phyloP scores from a whole-genome alignment of 78 protist species.

The Tieghemostelium lacteum region DNA sequence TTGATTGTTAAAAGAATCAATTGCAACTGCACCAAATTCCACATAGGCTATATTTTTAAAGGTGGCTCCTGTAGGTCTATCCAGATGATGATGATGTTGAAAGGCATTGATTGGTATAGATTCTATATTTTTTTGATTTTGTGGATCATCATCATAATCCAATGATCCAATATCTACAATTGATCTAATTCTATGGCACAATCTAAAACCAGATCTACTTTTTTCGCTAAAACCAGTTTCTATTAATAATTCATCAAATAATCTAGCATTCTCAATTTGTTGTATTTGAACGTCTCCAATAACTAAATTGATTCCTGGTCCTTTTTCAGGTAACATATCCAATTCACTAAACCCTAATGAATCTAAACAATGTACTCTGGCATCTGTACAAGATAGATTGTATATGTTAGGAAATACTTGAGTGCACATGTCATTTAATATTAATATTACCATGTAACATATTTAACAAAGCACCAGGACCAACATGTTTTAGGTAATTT shows the following conservation, averaged over 20 bases:
- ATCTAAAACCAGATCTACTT: constrained; percentile 33
- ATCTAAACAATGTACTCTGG: constrained; percentile 49
- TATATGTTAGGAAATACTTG: background rate
- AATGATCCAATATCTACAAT: constrained; percentile 19
- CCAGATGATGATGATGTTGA: background rate
- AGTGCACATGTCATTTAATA: background rate
- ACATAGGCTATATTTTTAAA: constrained; percentile 42
- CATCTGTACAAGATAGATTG: constrained; percentile 10
- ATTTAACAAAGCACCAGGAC: constrained; percentile 22
- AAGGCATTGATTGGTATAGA: background rate
- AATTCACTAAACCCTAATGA: constrained; percentile 40
- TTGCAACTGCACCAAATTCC: constrained; percentile 40
- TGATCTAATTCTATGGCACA: constrained; percentile 38
- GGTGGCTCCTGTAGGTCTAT: constrained; percentile 47
- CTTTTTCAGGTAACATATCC: constrained; percentile 16
- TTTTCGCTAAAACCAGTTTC: constrained; percentile 51
- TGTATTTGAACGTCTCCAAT: constrained; percentile 20
- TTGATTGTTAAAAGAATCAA: background rate
- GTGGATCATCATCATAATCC: background rate
- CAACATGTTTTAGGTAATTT: constrained; percentile 37
- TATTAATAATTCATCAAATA: constrained; percentile 33
- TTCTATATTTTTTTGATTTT: background rate
- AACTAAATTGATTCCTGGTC: background rate
- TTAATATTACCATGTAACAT: constrained; percentile 46
- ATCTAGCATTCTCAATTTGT: background rate